These are phyloP conservation scores for Glaciozyma antarctica DNA, from an alignment of 768 basidiomycete species.

Conservation along the genomic window DNA sequence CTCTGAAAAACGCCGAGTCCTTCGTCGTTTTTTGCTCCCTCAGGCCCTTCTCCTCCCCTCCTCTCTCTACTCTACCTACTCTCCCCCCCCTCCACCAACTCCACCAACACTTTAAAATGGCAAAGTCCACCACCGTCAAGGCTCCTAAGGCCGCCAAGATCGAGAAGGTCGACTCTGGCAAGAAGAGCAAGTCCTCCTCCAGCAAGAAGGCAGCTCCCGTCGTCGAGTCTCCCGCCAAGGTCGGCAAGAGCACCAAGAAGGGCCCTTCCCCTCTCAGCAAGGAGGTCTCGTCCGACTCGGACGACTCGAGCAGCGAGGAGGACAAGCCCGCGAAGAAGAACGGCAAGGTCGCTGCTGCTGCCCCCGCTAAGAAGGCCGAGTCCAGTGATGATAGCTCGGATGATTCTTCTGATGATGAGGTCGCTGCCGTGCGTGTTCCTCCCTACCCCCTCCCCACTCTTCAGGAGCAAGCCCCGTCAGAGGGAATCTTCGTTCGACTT, in stretches of 20 bases:
- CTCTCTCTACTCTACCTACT: not conserved
- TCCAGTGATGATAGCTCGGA: not conserved
- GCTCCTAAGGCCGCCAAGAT: constrained; percentile 18
- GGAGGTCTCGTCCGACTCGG: constrained; percentile 29
- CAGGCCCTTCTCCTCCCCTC: not conserved
- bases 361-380: constrained; percentile 33
- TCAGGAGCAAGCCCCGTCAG: not conserved
- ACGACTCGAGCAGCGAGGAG: constrained; percentile 35
- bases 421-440: not conserved
- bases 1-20: too few relatives aligned
- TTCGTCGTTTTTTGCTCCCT: not conserved
- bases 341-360: constrained; percentile 30
- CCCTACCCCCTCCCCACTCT: not conserved
- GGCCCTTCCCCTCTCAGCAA: constrained; percentile 4
- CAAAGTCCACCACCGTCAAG: constrained; percentile 30
- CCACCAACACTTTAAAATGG: constrained; percentile 1
- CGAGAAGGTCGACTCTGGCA: constrained; percentile 1
- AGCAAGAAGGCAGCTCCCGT: constrained; percentile 19
- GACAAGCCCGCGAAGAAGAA: constrained; percentile 35
- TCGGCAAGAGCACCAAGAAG: constrained; percentile 25
- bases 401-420: not conserved
- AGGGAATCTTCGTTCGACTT: too few relatives aligned
- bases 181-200: constrained; percentile 26
- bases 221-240: constrained; percentile 13
- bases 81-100: not conserved